Conservation (phyloP, 2,329 filamentous ascomycete species). For the Talaromyces sp. region DNA sequence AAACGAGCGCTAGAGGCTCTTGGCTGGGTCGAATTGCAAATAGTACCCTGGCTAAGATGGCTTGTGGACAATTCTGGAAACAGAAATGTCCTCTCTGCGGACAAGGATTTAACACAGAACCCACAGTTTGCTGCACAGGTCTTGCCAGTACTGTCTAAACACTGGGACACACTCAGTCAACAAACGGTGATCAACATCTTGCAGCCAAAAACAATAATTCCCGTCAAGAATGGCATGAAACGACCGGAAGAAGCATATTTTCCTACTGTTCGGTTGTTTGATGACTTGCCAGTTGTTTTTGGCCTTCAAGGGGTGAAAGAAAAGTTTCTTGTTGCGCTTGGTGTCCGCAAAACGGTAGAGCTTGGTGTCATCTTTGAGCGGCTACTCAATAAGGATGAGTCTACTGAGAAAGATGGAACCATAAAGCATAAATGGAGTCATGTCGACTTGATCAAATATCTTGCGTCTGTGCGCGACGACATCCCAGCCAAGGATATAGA, state of each 20-base stretch:
- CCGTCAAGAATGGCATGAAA: conserved; percentile 86
- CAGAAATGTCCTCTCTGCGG: conserved; percentile 51
- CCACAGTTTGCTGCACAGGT: conserved; percentile 72
- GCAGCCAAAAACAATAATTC: conserved; percentile 68
- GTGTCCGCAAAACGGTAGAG: conserved; percentile 93
- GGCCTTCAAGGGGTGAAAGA: conserved; percentile 79
- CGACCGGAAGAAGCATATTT: conserved; percentile 86
- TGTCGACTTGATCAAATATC: conserved; percentile 88
- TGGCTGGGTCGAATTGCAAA: conserved; percentile 79
- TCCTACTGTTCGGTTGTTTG: conserved; percentile 86
- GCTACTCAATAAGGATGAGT: conserved; percentile 59
- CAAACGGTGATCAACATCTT: conserved; percentile 62
- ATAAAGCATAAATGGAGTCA: conserved; percentile 72
- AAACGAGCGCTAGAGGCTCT: conserved; percentile 69
- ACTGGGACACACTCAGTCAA: conserved; percentile 75
- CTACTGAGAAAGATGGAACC: conserved; percentile 43
- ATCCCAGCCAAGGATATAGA: conserved; percentile 79
- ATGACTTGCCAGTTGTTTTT: conserved; percentile 80
- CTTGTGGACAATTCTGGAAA: conserved; percentile 64
- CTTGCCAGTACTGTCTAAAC: conserved; percentile 76
- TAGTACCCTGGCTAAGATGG: conserved; percentile 80
- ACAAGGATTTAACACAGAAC: conserved; percentile 67
- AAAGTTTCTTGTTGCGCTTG: conserved; percentile 76
- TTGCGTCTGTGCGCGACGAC: conserved; percentile 82
- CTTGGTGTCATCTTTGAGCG: conserved; percentile 89